Percentiles rank a stretch among this genome's conserved stretches.
These are phyloP conservation scores for Tetracladium maxilliforme DNA, from an alignment of 2,329 filamentous ascomycete species.

Conservation along the genomic window DNA sequence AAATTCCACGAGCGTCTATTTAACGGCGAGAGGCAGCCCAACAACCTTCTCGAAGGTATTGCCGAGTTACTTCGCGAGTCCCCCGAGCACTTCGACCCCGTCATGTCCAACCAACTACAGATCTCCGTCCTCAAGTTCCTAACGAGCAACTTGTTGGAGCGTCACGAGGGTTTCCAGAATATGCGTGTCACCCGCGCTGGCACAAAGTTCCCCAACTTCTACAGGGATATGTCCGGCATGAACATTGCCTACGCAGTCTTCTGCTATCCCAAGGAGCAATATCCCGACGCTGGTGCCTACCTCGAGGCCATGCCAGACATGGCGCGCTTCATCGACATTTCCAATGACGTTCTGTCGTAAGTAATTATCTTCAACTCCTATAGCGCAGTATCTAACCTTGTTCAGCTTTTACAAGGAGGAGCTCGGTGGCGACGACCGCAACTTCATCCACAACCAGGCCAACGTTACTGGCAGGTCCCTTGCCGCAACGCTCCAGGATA, in stretches of 20 bases:
- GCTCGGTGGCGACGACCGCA: conserved; percentile 6
- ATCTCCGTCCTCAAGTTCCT: conserved; percentile 9
- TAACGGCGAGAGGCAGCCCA: conserved; percentile 7
- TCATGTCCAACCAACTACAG: conserved; percentile 7
- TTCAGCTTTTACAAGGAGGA: conserved; percentile 10
- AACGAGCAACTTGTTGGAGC: conserved; percentile 9
- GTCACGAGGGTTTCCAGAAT: conserved; percentile 8
- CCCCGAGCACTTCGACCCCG: conserved; percentile 8
- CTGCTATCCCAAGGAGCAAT: conserved; percentile 8
- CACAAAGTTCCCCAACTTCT: conserved; percentile 8
- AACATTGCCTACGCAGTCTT: conserved; percentile 9
- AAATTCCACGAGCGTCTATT: conserved; percentile 8
- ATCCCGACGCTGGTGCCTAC: conserved; percentile 6
- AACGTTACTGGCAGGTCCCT: conserved; percentile 3
- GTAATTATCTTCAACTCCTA: conserved; percentile 1
- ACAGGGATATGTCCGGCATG: conserved; percentile 8
- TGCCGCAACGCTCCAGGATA: conserved; percentile 4
- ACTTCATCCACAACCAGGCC: conserved; percentile 8
- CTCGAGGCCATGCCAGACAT: conserved; percentile 10
- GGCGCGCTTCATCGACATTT: conserved; percentile 8
- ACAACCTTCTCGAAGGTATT: conserved; percentile 8
- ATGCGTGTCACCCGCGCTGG: conserved; percentile 6
- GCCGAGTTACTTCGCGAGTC: too few species aligned
- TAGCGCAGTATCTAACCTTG: conserved; percentile 1
- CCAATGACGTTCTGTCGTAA: conserved; percentile 10